These are phyloP conservation scores for Aspergillus sp. DNA, from an alignment of 2,329 filamentous ascomycete genomes.

Conservation along the genomic window DNA sequence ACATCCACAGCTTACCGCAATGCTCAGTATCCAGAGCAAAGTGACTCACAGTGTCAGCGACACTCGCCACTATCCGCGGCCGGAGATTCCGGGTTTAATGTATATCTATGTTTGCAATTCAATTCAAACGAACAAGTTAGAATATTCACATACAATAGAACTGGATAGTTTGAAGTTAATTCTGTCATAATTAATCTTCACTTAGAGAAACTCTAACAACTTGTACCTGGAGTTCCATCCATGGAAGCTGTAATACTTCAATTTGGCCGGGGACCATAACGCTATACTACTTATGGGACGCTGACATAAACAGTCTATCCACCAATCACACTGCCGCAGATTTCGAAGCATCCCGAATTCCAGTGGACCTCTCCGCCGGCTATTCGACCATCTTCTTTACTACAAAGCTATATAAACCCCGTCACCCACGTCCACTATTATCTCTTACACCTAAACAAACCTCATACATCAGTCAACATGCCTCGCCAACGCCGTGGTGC, in stretches of 20 bases:
- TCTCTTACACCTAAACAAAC: constrained; percentile 22
- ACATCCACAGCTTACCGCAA: background rate
- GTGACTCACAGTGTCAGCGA: background rate
- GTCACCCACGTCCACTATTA: constrained; percentile 10
- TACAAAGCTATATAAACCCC: constrained; percentile 15
- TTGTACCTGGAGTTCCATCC: background rate
- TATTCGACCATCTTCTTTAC: constrained; percentile 24
- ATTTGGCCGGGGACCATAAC: background rate
- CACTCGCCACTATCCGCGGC: background rate
- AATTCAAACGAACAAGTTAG: background rate
- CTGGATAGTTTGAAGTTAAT: background rate
- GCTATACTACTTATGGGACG: background rate
- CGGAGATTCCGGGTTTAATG: background rate
- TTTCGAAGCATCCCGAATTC: constrained; percentile 17
- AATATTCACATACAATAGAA: background rate
- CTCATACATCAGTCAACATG: constrained; percentile 54
- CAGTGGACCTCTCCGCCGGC: constrained; percentile 17
- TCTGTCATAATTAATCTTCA: background rate
- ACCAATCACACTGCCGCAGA: constrained; percentile 24
- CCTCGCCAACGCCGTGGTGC: constrained; percentile 73
- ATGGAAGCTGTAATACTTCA: background rate
- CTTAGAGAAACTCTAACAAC: background rate
- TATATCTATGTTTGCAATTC: background rate
- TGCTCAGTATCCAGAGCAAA: background rate
- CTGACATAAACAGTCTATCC: constrained; percentile 7